phyloP scores from a whole-genome alignment of 2,329 filamentous ascomycete species.

The Diaporthe longicolla region DNA sequence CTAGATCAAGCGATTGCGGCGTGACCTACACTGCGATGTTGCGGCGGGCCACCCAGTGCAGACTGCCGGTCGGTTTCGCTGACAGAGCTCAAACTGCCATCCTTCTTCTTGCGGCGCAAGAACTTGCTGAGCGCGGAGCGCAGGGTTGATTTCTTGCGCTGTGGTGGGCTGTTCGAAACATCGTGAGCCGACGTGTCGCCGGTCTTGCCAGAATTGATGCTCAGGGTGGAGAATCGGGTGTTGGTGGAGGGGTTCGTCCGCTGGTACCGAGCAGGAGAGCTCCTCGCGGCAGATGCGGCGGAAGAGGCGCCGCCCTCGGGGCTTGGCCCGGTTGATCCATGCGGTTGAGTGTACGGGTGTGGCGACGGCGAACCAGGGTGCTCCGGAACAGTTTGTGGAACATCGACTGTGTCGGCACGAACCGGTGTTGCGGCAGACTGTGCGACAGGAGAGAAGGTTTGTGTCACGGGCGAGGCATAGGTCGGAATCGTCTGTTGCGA shows the following conservation, averaged over 20 bases:
- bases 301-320: conserved; percentile 40
- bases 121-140: conserved; percentile 69
- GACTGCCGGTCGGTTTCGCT: conserved; percentile 49
- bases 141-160: conserved; percentile 71
- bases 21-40: conserved; percentile 65
- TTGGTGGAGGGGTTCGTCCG: conserved; percentile 57
- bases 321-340: conserved; percentile 42
- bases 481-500: conserved; percentile 43
- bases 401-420: conserved; percentile 43
- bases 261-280: conserved; percentile 48
- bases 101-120: conserved; percentile 71
- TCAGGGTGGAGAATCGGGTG: conserved; percentile 64
- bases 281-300: conserved; percentile 34
- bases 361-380: conserved; percentile 47
- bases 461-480: conserved; percentile 38
- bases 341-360: conserved; percentile 43
- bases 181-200: conserved; percentile 46
- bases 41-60: conserved; percentile 48
- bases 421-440: conserved; percentile 33
- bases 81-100: conserved; percentile 50
- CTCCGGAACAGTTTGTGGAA: conserved; percentile 43
- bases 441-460: conserved; percentile 33
- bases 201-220: conserved; percentile 55
- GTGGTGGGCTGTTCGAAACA: conserved; percentile 52
- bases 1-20: neutral